phyloP scores from a whole-genome alignment of 306 rosid species.

The Cucurbita pepo region DNA sequence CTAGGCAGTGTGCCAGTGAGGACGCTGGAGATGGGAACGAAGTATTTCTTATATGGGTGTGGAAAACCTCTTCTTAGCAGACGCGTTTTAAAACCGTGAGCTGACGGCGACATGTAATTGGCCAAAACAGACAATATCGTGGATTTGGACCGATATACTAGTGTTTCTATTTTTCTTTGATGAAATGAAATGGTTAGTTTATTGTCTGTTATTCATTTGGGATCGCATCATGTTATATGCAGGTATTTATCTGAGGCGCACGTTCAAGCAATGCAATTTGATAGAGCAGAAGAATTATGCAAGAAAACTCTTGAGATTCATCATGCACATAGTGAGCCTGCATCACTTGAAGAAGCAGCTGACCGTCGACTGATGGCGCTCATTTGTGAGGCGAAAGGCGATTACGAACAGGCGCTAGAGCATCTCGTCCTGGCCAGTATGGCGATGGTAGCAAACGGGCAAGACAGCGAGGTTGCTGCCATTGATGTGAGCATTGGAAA shows the following conservation, averaged over 20 bases:
- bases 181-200: not conserved
- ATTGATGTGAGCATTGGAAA: slow-evolving; percentile 96
- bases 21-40: no score
- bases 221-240: not conserved
- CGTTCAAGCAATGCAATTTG: slow-evolving; percentile 98
- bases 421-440: slow-evolving; percentile 97
- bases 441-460: slow-evolving; percentile 95
- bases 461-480: slow-evolving; percentile 80
- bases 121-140: no score
- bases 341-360: slow-evolving; percentile 94
- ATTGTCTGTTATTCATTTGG: not conserved
- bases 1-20: no score
- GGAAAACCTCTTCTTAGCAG: no score
- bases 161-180: no score
- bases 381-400: slow-evolving; percentile 80
- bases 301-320: slow-evolving; percentile 88
- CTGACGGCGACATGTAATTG: no score
- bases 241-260: slow-evolving; percentile 96
- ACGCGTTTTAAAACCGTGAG: no score
- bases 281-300: slow-evolving; percentile 80
- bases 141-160: no score
- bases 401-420: slow-evolving; percentile 75
- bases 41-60: no score
- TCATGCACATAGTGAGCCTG: slow-evolving; percentile 83
- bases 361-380: slow-evolving; percentile 91